Percentiles rank a stretch among this genome's conserved stretches.
These are phyloP conservation scores for Scheffersomyces amazonensis DNA, from an alignment of 805 yeast species.

Conservation along the genomic window DNA sequence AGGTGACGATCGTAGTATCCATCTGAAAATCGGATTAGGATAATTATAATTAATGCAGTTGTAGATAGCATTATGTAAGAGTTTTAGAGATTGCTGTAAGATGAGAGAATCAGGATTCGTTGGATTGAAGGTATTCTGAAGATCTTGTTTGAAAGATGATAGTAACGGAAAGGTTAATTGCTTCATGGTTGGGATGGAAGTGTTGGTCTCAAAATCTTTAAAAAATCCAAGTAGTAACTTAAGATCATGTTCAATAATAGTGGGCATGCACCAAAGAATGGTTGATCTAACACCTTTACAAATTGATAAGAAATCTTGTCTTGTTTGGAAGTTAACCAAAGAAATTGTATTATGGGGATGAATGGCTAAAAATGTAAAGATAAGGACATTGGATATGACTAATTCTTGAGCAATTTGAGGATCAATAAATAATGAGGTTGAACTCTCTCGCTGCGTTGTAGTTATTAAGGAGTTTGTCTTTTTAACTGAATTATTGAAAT, in stretches of 20 bases:
- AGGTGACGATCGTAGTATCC: neutral
- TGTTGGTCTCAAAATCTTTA: neutral
- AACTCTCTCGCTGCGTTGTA: neutral
- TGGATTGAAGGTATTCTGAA: neutral
- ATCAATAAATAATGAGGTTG: neutral
- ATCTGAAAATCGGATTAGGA: neutral
- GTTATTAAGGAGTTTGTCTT: neutral
- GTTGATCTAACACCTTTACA: slow-evolving; percentile 13
- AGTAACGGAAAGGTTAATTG: slow-evolving; percentile 5
- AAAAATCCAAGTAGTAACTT: neutral
- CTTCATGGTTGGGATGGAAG: neutral
- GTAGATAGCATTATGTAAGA: neutral
- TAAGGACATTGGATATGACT: slow-evolving; percentile 15
- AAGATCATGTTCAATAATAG: neutral
- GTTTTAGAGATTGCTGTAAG: neutral
- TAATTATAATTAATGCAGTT: neutral
- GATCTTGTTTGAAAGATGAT: neutral
- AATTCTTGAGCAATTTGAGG: slow-evolving; percentile 12
- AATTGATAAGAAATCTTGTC: slow-evolving; percentile 19
- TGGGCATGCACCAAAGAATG: slow-evolving; percentile 2
- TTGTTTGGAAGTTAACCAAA: slow-evolving; percentile 19
- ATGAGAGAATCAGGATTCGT: neutral
- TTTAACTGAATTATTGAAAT: slow-evolving; percentile 1
- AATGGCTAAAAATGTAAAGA: slow-evolving; percentile 27
- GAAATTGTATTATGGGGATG: slow-evolving; percentile 30